These are phyloP conservation scores for Chondrus crispus DNA, from an alignment of 23 red algal genomes.

Conservation along the genomic window DNA sequence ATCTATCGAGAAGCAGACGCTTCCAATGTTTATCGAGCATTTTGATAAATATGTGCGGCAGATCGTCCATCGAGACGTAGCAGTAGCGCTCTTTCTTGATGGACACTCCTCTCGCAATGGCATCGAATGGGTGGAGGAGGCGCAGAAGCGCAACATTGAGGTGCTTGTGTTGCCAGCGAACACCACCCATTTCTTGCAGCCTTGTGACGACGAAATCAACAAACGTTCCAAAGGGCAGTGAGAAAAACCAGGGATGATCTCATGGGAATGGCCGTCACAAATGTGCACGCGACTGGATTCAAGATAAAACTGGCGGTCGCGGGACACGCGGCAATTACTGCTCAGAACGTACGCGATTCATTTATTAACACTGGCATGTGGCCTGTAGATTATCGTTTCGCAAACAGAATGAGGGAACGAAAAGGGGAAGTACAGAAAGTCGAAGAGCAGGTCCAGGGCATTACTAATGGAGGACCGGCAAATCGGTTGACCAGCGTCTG, in stretches of 20 bases:
- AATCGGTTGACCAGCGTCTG: too few relatives aligned
- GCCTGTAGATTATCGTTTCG: slow-evolving; percentile 6
- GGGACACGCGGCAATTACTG: neutral
- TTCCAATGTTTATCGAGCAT: neutral
- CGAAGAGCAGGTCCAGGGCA: too few relatives aligned
- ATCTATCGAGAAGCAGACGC: neutral
- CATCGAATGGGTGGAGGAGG: neutral
- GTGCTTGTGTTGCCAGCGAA: neutral
- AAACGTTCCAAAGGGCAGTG: neutral
- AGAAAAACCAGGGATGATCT: neutral
- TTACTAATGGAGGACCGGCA: too few relatives aligned
- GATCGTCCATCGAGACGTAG: neutral
- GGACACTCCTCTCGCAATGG: neutral
- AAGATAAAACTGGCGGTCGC: neutral
- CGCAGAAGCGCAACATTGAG: neutral
- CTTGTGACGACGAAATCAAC: neutral
- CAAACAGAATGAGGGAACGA: too few relatives aligned
- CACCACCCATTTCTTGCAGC: neutral
- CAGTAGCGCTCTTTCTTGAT: neutral
- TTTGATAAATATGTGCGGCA: neutral
- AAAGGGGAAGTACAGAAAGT: too few relatives aligned
- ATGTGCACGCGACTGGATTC: neutral
- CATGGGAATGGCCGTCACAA: neutral
- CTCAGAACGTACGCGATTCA: neutral
- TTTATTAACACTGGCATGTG: neutral